phyloP scores from a whole-genome alignment of 2,329 filamentous ascomycete species.

The Beauveria pseudobassiana region DNA sequence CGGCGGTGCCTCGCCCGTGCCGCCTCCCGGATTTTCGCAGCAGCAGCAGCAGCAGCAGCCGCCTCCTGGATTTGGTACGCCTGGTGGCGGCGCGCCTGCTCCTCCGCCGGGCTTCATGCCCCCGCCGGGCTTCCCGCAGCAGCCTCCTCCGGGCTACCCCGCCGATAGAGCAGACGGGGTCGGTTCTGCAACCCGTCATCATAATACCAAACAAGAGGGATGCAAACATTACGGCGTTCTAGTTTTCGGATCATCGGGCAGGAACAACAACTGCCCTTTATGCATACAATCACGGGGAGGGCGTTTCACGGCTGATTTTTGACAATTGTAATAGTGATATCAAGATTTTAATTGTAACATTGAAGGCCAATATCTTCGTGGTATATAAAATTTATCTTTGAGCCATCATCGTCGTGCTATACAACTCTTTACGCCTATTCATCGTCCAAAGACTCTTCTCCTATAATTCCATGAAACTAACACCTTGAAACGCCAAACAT shows the following conservation, averaged over 20 bases:
- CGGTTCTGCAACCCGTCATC: not conserved
- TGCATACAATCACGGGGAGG: not conserved
- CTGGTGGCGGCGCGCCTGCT: slow-evolving; percentile 26
- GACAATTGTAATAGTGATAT: not conserved
- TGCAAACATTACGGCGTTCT: not conserved
- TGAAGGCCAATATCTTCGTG: slow-evolving; percentile 5
- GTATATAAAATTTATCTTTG: slow-evolving; percentile 17
- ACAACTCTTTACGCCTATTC: slow-evolving; percentile 16
- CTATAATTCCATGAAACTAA: not conserved
- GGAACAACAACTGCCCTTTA: not conserved
- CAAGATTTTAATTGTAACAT: not conserved
- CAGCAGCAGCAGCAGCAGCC: slow-evolving; percentile 21
- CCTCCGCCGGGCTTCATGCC: slow-evolving; percentile 34
- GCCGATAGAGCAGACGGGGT: slow-evolving; percentile 19
- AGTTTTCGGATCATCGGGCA: not conserved
- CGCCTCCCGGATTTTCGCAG: slow-evolving; percentile 28
- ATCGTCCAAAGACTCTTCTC: slow-evolving; percentile 1
- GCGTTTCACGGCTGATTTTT: not conserved
- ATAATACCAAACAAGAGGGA: not conserved
- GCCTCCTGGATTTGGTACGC: slow-evolving; percentile 31
- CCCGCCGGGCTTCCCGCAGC: slow-evolving; percentile 34
- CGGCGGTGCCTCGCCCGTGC: slow-evolving; percentile 27
- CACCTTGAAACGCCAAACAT: slow-evolving; percentile 8
- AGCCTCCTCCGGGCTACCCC: slow-evolving; percentile 36
- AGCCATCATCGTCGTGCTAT: slow-evolving; percentile 18